Base-by-base conservation (phyloP, 768 basidiomycete species). In the Mycena kentingensis region DNA sequence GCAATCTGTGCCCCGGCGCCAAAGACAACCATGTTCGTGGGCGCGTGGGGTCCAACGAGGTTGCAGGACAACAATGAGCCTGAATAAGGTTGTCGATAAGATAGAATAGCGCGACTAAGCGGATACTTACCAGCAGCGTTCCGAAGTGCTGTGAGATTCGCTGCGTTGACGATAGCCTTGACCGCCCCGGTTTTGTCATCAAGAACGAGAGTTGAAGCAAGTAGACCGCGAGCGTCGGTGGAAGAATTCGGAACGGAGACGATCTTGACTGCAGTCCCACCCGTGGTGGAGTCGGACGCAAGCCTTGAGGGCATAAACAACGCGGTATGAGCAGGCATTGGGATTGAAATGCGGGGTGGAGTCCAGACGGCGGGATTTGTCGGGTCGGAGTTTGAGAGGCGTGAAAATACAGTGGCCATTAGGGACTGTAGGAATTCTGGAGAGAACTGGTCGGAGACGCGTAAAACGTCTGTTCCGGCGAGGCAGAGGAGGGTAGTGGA, bases 261-360 rank as follows among this genome's bases (percentile, higher is more conserved):
- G n/a, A 91, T 78, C 68, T 97, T 95, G 54, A 91, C 74, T 3
- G 87, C 72, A 1, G 87, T 87, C n/a, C n/a, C n/a, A 2, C 83
- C 84, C 6, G 65, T 60, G 11, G 67, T 54, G 1, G 37, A 8
- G 13, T 13, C 24, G 5, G 57, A 52, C 19, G 70, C 65, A 10
- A 87, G 73, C 22, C 86, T 79, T 6, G 89, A 82, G 2, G 93
- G 92, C 93, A 96, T 96, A 68, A 93, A 88, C 2, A 97, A 73
- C 0, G 79, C 74, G 1, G 77, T 85, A 58, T 91, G 83, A 36
- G 76, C 73, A 7, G 67, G 61, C 45, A 78, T 82, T 0, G 73
- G 70, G 11, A 93, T 65, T 0, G 75, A 68, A 0, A 78, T 80
- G 43, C 93, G 77, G 49, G 81, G 85, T 3, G 92, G 92, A 11